Conservation (phyloP, 2,329 filamentous ascomycete species). For the Cryoendolithus antarcticus region DNA sequence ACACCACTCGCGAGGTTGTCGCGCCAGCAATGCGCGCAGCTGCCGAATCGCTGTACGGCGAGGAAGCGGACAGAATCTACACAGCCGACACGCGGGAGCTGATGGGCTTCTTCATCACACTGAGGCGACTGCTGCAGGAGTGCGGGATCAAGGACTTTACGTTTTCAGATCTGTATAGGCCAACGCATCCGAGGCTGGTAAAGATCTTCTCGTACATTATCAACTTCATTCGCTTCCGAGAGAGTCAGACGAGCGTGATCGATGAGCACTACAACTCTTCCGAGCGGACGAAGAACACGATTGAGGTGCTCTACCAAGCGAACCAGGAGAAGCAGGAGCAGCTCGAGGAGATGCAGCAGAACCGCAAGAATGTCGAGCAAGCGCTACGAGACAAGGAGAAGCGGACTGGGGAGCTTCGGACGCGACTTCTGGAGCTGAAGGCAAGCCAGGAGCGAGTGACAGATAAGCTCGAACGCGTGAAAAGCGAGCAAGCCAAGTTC, state of each 20-base stretch:
- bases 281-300: slow-evolving; percentile 72
- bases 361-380: slow-evolving; percentile 66
- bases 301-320: slow-evolving; percentile 71
- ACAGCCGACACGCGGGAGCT: slow-evolving; percentile 82
- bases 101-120: slow-evolving; percentile 85
- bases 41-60: slow-evolving; percentile 73
- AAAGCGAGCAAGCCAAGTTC: slow-evolving; percentile 65
- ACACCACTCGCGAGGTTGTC: slow-evolving; percentile 82
- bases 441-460: slow-evolving; percentile 73
- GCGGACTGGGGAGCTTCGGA: slow-evolving; percentile 78
- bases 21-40: slow-evolving; percentile 92
- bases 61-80: slow-evolving; percentile 65
- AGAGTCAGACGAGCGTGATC: slow-evolving; percentile 79
- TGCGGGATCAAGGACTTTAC: slow-evolving; percentile 91
- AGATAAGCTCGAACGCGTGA: slow-evolving; percentile 69
- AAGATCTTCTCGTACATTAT: slow-evolving; percentile 97
- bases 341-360: slow-evolving; percentile 67
- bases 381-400: slow-evolving; percentile 74
- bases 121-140: slow-evolving; percentile 66
- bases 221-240: slow-evolving; percentile 95
- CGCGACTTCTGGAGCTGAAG: slow-evolving; percentile 65
- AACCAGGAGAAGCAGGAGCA: slow-evolving; percentile 79
- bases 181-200: slow-evolving; percentile 77
- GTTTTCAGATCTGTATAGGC: slow-evolving; percentile 82
- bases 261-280: slow-evolving; percentile 89